A percentile compares a stretch with the other conserved stretches of the same genome.
phyloP scores from a whole-genome alignment of 169 alveolate species.

The Pseudocohnilembus persalinus region DNA sequence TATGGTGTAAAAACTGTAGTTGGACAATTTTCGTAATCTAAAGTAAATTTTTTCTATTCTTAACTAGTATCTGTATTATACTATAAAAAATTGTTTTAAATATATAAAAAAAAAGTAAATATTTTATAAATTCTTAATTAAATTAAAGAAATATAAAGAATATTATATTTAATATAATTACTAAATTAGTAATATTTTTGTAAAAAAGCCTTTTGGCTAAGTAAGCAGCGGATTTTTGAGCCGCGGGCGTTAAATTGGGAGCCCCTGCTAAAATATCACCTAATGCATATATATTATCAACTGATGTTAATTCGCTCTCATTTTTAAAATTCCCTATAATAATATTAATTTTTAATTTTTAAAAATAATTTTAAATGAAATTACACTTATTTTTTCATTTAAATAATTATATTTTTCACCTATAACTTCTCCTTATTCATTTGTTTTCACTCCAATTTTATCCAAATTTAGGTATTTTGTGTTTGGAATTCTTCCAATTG shows the following conservation, averaged over 20 bases:
- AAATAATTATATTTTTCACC: background rate
- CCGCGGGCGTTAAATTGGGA: background rate
- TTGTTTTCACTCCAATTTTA: background rate
- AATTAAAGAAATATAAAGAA: slow-evolving; percentile 12
- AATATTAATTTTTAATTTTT: background rate
- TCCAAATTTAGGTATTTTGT: background rate
- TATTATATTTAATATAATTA: background rate
- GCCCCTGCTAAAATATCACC: slow-evolving; percentile 58
- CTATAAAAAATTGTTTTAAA: too few species aligned
- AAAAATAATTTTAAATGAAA: background rate
- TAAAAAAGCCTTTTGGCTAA: background rate
- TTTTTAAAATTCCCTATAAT: background rate
- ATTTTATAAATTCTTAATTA: too few species aligned
- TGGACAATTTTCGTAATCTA: slow-evolving; percentile 85
- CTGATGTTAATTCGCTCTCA: slow-evolving; percentile 11
- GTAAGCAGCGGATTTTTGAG: background rate
- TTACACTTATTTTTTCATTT: background rate
- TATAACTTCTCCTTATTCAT: background rate
- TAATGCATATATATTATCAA: slow-evolving; percentile 62
- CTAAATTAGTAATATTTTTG: background rate
- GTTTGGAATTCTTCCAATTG: background rate
- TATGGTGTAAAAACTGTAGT: slow-evolving; percentile 92
- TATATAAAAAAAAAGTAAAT: too few species aligned
- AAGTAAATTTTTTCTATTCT: slow-evolving; percentile 54
- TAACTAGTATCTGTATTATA: background rate